Evolutionary conservation across 139 green algal species (phyloP), one percentile per base, ranked within the genome.

Genomic region (Zygnema cylindricum): DNA sequence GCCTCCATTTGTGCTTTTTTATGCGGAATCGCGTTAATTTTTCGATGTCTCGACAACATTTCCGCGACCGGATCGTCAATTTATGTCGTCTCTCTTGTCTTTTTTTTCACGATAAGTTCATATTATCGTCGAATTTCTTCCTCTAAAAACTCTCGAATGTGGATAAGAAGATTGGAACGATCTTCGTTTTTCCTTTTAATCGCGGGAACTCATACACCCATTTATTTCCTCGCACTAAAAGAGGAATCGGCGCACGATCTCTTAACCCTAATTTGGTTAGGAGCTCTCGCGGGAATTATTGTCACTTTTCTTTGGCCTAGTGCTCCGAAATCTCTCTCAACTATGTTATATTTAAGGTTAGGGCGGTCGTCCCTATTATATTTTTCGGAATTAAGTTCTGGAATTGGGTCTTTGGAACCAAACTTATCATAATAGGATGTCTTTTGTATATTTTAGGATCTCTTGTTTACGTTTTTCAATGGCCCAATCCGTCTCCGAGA

Each of bases 151-250:
- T 41, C 49, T 33, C 69, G 88, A 69, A 81, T 55, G 22, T 79
- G 84, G 69, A 78, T 94, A 49, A 42, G 81, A 11, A 91, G 71
- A n/a, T 41, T 92, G 43, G 92, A 94, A 55, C 91, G 93, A 79
- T 84, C 86, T 38, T 81, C 79, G n/a, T 93, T 94, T 43, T 94
- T 91, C 38, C 40, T 79, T 0, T 36, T 94, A 0, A 94, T 94
- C 40, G 87, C 91, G 16, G 92, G 92, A 22, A 94, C 92, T 30
- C 93, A 94, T 69, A 93, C 87, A n/a, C 92, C 92, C 33, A 84
- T 94, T 32, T 88, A 43, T 41, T 16, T 91, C 69, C 76, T 94
- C 32, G 76, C 81, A 16, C 69, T 93, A 57, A 54, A 84, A 36
- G 40, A 32, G 1, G 43, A 22, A 22, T 55, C 77, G 30, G 82